Evolutionary conservation across 1,284 basidiomycete genomes (phyloP), one percentile per base, ranked within the genome.

Genomic region (Singerocomus inundabilis): DNA sequence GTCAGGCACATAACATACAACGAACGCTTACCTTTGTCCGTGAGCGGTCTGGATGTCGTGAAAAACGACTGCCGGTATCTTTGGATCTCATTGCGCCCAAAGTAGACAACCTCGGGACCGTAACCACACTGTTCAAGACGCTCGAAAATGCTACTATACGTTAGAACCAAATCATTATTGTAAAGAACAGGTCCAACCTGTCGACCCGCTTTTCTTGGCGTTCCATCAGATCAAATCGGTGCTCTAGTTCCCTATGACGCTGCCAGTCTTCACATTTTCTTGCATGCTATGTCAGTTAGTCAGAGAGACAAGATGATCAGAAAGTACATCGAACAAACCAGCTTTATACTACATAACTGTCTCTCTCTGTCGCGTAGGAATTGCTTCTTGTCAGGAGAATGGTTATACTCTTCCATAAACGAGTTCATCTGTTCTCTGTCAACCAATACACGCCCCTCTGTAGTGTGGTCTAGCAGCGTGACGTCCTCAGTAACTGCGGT

Each of bases 201-300:
- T 30, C 1, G 6, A 25, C 21, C 29, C 51, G 40, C 6, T 43
- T 18, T 10, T 18, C 1, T 13, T 42, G 37, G 11, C 38, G 35
- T 1, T 4, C 2, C 11, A 38, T 6, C n/a, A 44, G 31, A 8
- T 38, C 37, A 6, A 0, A 6, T 45, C 25, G 42, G 3, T n/a
- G 53, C 15, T 42, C 16, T 4, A 7, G 8, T 33, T 25, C 25
- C 5, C 15, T 1, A 0, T 0, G 6, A 1, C 6, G 3, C 4
- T 33, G 18, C 57, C 51, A 58, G 1, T 0, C 0, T 16, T 4
- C 3, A 16, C 57, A 57, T 7, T 6, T 0, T 4, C 1, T 0
- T 10, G 44, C 46, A 15, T 59, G 47, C 57, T 59, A 25, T 35
- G n/a, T n/a, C n/a, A n/a, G n/a, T n/a, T n/a, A n/a, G n/a, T n/a